Evolutionary conservation across 2,329 filamentous ascomycete species (phyloP).

Genomic region (Diaporthe nobilis): DNA sequence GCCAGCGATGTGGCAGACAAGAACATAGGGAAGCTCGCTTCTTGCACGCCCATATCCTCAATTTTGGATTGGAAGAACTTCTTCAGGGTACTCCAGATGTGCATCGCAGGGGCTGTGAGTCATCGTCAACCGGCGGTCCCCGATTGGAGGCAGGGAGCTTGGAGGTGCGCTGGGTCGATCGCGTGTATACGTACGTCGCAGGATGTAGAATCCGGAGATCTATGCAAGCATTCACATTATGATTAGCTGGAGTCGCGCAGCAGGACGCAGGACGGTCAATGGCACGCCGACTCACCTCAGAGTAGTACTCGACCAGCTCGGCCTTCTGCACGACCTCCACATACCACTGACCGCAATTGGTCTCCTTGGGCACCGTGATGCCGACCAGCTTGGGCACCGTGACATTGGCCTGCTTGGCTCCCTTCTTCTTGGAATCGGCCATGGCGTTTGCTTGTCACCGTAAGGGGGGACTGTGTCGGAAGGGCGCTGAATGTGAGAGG

Average conservation of each 20-base stretch:
- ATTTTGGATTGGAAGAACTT: conserved; percentile 82
- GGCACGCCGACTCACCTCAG: conserved; percentile 48
- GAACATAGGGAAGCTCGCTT: conserved; percentile 97
- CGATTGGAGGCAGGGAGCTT: conserved; percentile 57
- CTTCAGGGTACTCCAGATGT: conserved; percentile 76
- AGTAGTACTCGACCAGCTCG: conserved; percentile 97
- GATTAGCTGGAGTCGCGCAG: conserved; percentile 1
- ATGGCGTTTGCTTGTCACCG: conserved; percentile 18
- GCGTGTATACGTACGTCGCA: conserved; percentile 64
- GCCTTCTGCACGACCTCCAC: conserved; percentile 97
- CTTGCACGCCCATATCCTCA: conserved; percentile 91
- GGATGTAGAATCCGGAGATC: conserved; percentile 96
- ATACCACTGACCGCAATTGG: conserved; percentile 75
- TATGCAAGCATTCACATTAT: conserved; percentile 58
- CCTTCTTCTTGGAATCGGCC: conserved; percentile 24
- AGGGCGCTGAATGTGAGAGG: neutral
- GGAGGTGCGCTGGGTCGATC: neutral
- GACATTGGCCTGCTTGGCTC: neutral
- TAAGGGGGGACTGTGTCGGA: neutral
- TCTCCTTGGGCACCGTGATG: conserved; percentile 53
- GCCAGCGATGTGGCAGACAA: conserved; percentile 90
- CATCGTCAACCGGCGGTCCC: conserved; percentile 46
- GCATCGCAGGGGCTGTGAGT: conserved; percentile 59
- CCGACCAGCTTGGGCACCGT: conserved; percentile 25
- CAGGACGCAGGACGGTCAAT: neutral